A percentile compares a stretch with the other conserved stretches of the same genome.
Conservation (phyloP, 192 early-diverging fungal genomes). For the Mortierella antarctica region DNA sequence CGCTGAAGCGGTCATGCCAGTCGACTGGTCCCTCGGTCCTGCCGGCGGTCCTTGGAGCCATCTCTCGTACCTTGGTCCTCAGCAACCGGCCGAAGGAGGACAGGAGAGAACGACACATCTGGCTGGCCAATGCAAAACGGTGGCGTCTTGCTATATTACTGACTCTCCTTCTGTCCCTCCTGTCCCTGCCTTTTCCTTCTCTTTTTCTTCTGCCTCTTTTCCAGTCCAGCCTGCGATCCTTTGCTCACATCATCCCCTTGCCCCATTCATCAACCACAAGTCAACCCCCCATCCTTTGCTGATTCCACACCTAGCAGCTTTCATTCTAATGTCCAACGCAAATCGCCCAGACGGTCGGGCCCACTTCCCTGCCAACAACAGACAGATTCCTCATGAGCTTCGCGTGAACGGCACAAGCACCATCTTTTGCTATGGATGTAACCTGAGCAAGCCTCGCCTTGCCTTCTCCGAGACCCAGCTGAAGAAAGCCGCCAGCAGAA, state of each 20-base stretch:
- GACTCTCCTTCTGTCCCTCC: neutral
- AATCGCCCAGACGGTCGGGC: slow-evolving; percentile 11
- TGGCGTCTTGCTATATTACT: too few relatives aligned
- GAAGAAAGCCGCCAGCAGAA: slow-evolving; percentile 25
- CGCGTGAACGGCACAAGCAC: slow-evolving; percentile 1
- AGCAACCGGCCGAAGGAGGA: too few relatives aligned
- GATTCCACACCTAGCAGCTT: neutral
- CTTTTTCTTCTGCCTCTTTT: neutral
- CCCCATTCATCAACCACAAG: neutral
- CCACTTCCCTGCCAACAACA: slow-evolving; percentile 29
- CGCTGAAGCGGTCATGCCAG: too few relatives aligned
- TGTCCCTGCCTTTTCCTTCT: neutral
- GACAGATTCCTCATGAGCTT: slow-evolving; percentile 13
- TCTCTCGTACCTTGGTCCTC: too few relatives aligned
- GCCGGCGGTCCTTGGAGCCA: too few relatives aligned
- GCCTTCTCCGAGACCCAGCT: slow-evolving; percentile 46
- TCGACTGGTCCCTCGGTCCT: too few relatives aligned
- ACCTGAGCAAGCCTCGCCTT: slow-evolving; percentile 20
- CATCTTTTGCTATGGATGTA: slow-evolving; percentile 44
- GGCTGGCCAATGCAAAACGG: too few relatives aligned
- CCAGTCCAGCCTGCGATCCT: neutral
- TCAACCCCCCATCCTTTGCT: neutral
- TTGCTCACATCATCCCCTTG: neutral
- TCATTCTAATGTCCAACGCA: neutral
- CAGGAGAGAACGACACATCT: too few relatives aligned